Evolutionary conservation across 2,329 filamentous ascomycete species (phyloP).

Genomic region (Talaromyces sp.): DNA sequence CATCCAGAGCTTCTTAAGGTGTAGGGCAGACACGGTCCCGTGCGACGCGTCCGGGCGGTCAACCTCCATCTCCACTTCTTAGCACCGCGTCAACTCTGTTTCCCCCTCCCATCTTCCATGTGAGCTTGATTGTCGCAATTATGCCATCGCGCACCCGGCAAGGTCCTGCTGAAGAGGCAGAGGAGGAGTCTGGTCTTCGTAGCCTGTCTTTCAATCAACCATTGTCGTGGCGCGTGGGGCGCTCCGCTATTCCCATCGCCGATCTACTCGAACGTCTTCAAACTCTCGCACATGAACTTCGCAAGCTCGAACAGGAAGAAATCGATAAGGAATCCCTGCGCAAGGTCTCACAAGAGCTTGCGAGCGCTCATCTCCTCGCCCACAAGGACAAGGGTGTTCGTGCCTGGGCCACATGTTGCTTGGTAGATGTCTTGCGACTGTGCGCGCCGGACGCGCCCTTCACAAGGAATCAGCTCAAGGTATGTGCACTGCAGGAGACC

Average conservation of each 20-base stretch:
- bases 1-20: neutral
- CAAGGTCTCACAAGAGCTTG: conserved; percentile 82
- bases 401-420: conserved; percentile 83
- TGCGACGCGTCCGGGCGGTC: conserved; percentile 31
- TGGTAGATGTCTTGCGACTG: conserved; percentile 89
- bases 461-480: conserved; percentile 86
- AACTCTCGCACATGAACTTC: conserved; percentile 77
- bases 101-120: conserved; percentile 21
- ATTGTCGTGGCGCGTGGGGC: conserved; percentile 88
- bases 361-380: conserved; percentile 75
- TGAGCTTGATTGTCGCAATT: conserved; percentile 29
- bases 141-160: conserved; percentile 50
- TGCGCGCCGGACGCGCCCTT: conserved; percentile 96
- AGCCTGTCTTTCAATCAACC: conserved; percentile 78
- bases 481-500: conserved; percentile 43
- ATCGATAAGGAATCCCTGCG: conserved; percentile 80
- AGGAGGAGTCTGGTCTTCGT: conserved; percentile 42
- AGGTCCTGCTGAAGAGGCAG: conserved; percentile 36
- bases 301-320: conserved; percentile 83
- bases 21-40: conserved; percentile 20
- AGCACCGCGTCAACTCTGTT: conserved; percentile 19
- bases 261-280: conserved; percentile 82
- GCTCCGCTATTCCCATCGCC: conserved; percentile 74
- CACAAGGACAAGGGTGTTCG: conserved; percentile 95
- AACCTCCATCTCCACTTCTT: conserved; percentile 23